Percentiles rank a stretch among this genome's conserved stretches.
Evolutionary conservation across 108 stramenopile species (phyloP).

Genomic region (Bacterosira constricta): DNA sequence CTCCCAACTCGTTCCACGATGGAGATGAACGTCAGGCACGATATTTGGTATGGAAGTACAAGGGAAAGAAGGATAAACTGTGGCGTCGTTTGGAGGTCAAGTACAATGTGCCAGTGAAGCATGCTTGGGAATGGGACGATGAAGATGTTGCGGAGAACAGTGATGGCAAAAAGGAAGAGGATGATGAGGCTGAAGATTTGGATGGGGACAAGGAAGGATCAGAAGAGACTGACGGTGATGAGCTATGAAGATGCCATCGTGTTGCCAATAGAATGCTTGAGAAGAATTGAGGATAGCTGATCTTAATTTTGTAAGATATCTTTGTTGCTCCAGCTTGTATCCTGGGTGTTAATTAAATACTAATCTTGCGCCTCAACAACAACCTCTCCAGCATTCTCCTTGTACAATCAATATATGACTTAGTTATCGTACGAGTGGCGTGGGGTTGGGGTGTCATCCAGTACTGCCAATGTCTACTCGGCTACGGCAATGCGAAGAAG

Average conservation of each 20-base stretch:
- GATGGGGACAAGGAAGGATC: slow-evolving; percentile 43
- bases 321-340: no score
- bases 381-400: no score
- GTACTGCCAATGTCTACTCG: no score
- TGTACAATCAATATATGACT: no score
- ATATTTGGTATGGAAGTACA: slow-evolving; percentile 83
- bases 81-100: slow-evolving; percentile 84
- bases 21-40: slow-evolving; percentile 80
- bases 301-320: no score
- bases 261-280: no score
- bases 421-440: no score
- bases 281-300: no score
- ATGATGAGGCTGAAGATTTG: slow-evolving; percentile 57
- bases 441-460: no score
- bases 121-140: slow-evolving; percentile 75
- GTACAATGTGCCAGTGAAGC: slow-evolving; percentile 68
- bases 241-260: not conserved
- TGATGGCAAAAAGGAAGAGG: slow-evolving; percentile 31
- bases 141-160: slow-evolving; percentile 25
- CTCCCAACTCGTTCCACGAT: slow-evolving; percentile 75
- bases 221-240: slow-evolving; percentile 22
- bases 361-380: not conserved
- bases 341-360: no score
- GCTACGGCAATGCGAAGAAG: no score
- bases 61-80: slow-evolving; percentile 74